These are phyloP conservation scores for Cicer yamashitae DNA, from an alignment of 306 rosid genomes.

Conservation along the genomic window DNA sequence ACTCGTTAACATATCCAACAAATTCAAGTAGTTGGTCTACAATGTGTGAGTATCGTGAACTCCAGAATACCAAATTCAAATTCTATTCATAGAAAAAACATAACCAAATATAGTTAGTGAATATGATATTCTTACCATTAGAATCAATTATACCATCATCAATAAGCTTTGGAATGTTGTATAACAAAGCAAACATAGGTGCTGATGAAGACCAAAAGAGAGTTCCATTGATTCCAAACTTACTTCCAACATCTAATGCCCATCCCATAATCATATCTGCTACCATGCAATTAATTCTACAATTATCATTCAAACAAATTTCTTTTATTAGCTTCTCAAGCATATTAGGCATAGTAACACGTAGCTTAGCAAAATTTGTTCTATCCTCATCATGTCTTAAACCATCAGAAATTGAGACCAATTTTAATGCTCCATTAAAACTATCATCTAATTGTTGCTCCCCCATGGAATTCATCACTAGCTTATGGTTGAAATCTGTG, in stretches of 20 bases:
- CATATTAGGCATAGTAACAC: constrained; percentile 41
- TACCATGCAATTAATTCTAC: constrained; percentile 19
- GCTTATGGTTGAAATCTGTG: constrained; percentile 45
- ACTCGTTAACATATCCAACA: no score
- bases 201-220: constrained; percentile 21
- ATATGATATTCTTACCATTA: constrained; percentile 37
- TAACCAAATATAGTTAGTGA: background rate
- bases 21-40: no score
- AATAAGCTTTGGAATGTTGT: constrained; percentile 44
- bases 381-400: constrained; percentile 48
- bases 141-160: constrained; percentile 46
- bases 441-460: background rate
- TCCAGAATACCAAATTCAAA: no score
- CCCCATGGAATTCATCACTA: constrained; percentile 34
- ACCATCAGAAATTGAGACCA: constrained; percentile 52
- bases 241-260: constrained; percentile 24
- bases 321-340: constrained; percentile 55
- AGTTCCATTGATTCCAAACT: constrained; percentile 44
- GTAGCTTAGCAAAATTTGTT: constrained; percentile 15
- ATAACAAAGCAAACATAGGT: background rate
- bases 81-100: no score
- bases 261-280: constrained; percentile 40
- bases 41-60: no score
- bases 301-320: background rate
- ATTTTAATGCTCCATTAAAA: constrained; percentile 9